Evolutionary conservation across 2,329 filamentous ascomycete genomes (phyloP), one percentile per base, ranked within the genome.

Genomic region (Hypomyces rosellus): DNA sequence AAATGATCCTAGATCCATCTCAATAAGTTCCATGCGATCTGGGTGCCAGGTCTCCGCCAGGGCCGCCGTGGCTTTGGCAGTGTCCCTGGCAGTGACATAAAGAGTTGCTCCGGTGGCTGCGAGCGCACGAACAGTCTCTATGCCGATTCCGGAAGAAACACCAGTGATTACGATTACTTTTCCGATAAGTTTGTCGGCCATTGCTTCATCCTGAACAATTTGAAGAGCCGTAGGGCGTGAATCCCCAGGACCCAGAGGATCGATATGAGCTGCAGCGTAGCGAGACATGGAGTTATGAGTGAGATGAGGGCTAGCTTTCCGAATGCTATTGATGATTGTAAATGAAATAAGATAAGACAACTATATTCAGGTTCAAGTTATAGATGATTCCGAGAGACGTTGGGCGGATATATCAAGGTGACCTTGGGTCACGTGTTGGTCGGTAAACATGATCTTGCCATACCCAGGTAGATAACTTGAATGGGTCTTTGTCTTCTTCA

Each of bases 101-200:
- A 74, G 49, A 2, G 53, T 65, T 0, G 69, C 69, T 5, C 70
- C 69, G 0, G 71, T 72, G 7, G 54, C 46, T 12, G 59, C 53
- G 1, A 74, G 55, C 2, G 69, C 70, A 7, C 63, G 61, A n/a
- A 61, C 69, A 1, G 67, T 72, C 51, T 69, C 68, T 33, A 68
- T 57, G 7, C 69, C 69, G 16, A 71, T 60, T 1, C 69, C 69
- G 0, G 66, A 65, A 2, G 68, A 68, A 38, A 57, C 59, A 13
- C 69, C 69, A 2, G 69, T 71, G 46, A 72, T 54, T 20, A 73
- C 55, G 39, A 69, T 58, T 25, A 66, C 61, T 55, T 69, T 71
- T 45, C 62, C 68, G 5, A 40, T 30, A 9, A 66, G 57, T 18
- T 60, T 59, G 25, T 51, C 56, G 12, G 57, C 45, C 7, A 63